A percentile compares a stretch with the other conserved stretches of the same genome.
phyloP scores from a whole-genome alignment of 768 basidiomycete species.

The Boletus pseudopeckii region DNA sequence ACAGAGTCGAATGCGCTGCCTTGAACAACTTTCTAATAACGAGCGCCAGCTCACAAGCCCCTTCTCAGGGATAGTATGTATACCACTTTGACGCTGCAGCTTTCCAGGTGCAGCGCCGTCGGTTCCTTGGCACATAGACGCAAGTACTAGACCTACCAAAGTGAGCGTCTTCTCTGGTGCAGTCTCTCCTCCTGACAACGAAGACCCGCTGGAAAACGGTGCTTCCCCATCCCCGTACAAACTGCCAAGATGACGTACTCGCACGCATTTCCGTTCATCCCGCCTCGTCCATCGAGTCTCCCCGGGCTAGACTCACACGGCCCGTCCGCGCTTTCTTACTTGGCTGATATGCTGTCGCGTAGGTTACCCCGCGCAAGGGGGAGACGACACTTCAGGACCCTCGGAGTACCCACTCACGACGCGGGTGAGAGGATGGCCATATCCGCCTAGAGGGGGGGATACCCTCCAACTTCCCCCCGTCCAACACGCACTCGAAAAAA shows the following conservation, averaged over 20 bases:
- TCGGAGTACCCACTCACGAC: not conserved
- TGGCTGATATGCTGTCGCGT: conserved; percentile 7
- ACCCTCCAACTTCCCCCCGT: not conserved
- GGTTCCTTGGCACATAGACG: not conserved
- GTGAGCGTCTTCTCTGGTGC: conserved; percentile 10
- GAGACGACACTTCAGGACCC: not conserved
- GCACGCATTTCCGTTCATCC: conserved; percentile 4
- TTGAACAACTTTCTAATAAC: not conserved
- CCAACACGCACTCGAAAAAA: conserved; percentile 7
- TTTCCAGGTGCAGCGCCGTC: not conserved
- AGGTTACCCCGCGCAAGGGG: not conserved
- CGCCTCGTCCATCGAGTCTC: conserved; percentile 1
- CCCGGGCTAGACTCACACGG: not conserved
- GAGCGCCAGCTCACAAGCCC: not conserved
- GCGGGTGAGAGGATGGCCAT: conserved; percentile 12
- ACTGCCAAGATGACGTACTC: conserved; percentile 16
- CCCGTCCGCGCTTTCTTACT: conserved; percentile 4
- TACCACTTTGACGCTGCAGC: not conserved
- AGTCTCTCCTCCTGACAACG: conserved; percentile 3
- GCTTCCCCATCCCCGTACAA: conserved; percentile 14
- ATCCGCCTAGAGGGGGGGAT: not conserved
- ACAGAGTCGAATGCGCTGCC: not conserved
- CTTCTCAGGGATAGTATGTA: not conserved
- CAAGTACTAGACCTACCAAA: conserved; percentile 17
- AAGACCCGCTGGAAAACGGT: not conserved